phyloP scores from a whole-genome alignment of 2,329 filamentous ascomycete species.

The Fusarium sp. region DNA sequence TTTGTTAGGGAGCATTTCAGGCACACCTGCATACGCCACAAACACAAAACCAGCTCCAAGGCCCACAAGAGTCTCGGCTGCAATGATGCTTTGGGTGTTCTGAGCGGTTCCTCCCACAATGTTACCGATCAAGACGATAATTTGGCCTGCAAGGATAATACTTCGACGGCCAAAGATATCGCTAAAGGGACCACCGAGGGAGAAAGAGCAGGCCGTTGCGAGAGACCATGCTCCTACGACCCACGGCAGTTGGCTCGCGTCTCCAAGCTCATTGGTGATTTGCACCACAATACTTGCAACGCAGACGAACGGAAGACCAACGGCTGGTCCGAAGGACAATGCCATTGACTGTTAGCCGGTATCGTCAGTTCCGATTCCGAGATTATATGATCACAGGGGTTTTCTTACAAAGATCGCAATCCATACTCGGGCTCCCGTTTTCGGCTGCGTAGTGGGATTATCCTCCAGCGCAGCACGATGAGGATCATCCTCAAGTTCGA shows the following conservation, averaged over 20 bases:
- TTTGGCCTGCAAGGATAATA: constrained; percentile 1
- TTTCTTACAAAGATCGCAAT: constrained; percentile 5
- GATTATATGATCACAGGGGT: neutral
- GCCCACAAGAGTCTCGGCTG: neutral
- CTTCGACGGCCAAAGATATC: constrained; percentile 9
- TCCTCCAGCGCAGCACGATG: constrained; percentile 19
- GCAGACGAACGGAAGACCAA: neutral
- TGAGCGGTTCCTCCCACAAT: constrained; percentile 14
- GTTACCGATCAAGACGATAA: constrained; percentile 3
- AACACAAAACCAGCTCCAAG: constrained; percentile 12
- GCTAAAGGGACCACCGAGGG: constrained; percentile 12
- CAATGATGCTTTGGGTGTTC: neutral
- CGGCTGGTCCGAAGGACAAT: constrained; percentile 5
- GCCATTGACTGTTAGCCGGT: neutral
- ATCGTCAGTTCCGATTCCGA: neutral
- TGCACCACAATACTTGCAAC: constrained; percentile 5
- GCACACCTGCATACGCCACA: constrained; percentile 17
- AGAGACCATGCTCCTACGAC: constrained; percentile 17
- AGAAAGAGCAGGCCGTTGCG: constrained; percentile 9
- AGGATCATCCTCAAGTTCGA: constrained; percentile 17
- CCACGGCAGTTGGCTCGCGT: neutral
- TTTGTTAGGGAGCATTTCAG: constrained; percentile 21
- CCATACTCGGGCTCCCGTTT: neutral
- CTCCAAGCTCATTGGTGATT: constrained; percentile 5
- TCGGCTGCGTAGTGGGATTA: neutral